Conservation (phyloP, 495 filamentous ascomycete species). For the Xylaria castorea region DNA sequence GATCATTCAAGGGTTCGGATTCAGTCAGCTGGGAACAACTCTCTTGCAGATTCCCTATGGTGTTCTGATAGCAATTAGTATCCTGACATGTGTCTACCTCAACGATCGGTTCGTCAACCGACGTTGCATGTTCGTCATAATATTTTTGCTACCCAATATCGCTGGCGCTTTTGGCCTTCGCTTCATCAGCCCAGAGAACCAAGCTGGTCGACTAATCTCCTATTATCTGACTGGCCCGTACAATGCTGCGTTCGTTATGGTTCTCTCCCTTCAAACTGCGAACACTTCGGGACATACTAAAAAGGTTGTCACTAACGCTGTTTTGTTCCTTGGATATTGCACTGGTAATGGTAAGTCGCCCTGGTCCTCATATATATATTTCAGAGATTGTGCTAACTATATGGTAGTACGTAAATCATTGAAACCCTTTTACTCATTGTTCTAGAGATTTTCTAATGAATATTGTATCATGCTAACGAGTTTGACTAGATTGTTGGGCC, state of each 20-base stretch:
- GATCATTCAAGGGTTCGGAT: constrained; percentile 69
- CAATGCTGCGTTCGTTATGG: constrained; percentile 65
- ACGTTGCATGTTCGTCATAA: constrained; percentile 61
- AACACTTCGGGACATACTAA: constrained; percentile 61
- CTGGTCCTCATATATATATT: neutral
- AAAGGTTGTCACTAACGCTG: constrained; percentile 66
- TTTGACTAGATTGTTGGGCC: constrained; percentile 56
- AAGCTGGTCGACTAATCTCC: constrained; percentile 59
- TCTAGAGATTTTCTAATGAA: no score
- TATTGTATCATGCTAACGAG: neutral
- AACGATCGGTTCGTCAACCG: constrained; percentile 64
- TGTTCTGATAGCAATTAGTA: constrained; percentile 61
- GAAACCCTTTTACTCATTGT: constrained; percentile 32
- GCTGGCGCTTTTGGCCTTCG: constrained; percentile 60
- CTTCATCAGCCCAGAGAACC: constrained; percentile 54
- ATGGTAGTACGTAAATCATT: constrained; percentile 27
- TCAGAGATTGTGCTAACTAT: constrained; percentile 9
- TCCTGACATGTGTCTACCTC: constrained; percentile 62
- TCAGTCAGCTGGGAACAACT: constrained; percentile 55
- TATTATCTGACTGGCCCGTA: constrained; percentile 59
- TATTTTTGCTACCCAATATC: constrained; percentile 64
- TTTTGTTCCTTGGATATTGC: constrained; percentile 57
- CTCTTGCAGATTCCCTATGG: constrained; percentile 67
- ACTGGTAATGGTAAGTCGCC: constrained; percentile 30
- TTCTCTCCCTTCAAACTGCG: constrained; percentile 61